Conservation (phyloP, 768 basidiomycete species). For the Strobilomyces dryophilus region DNA sequence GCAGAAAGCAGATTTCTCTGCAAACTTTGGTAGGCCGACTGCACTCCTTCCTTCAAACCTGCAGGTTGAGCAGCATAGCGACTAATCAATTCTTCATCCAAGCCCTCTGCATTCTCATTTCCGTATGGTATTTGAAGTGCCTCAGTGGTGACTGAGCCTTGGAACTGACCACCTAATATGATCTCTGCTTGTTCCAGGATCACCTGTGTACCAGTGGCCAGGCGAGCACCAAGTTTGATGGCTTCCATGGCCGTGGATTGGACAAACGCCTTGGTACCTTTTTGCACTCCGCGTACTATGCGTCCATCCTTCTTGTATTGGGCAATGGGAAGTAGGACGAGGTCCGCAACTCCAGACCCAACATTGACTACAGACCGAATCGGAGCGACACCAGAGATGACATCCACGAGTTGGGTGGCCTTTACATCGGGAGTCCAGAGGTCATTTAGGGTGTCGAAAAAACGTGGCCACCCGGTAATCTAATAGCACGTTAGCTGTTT, state of each 20-base stretch:
- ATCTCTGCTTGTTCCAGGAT: constrained; percentile 94
- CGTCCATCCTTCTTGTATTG: constrained; percentile 98
- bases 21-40: constrained; percentile 88
- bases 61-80: constrained; percentile 90
- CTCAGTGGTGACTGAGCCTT: constrained; percentile 61
- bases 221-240: constrained; percentile 86
- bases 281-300: constrained; percentile 87
- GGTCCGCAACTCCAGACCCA: constrained; percentile 93
- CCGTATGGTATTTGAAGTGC: constrained; percentile 46
- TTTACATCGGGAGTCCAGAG: constrained; percentile 99
- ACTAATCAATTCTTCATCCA: constrained; percentile 64
- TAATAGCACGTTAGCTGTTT: constrained; percentile 32
- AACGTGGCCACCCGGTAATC: constrained; percentile 89
- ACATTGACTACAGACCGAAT: constrained; percentile 97
- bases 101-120: constrained; percentile 25
- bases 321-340: constrained; percentile 91
- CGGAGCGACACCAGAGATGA: constrained; percentile 94
- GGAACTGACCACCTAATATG: constrained; percentile 79
- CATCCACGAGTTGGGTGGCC: constrained; percentile 94
- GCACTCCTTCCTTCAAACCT: constrained; percentile 81
- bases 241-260: constrained; percentile 95
- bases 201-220: constrained; percentile 97
- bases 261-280: constrained; percentile 89
- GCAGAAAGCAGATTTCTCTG: constrained; percentile 86
- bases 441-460: constrained; percentile 93